Percentiles rank a stretch among this genome's conserved stretches.
Evolutionary conservation across 805 yeast species (phyloP).

Genomic region (Kuraishia hungarica): DNA sequence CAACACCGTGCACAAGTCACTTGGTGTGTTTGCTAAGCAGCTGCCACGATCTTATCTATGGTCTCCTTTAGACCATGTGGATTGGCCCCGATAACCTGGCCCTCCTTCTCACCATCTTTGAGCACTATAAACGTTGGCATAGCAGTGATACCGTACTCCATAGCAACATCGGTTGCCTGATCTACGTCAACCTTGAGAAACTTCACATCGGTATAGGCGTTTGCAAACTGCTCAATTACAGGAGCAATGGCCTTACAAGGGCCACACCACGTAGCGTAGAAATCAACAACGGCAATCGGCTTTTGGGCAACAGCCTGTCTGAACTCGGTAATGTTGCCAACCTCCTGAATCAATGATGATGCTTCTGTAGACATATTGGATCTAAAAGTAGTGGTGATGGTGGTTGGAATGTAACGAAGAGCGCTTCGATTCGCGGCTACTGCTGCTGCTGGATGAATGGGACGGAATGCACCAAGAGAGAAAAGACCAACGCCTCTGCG

Average conservation of each 20-base stretch:
- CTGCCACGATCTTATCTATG: constrained; percentile 9
- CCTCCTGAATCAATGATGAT: constrained; percentile 19
- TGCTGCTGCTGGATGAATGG: background rate
- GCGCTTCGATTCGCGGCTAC: background rate
- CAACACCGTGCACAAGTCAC: too few species aligned
- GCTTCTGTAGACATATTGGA: background rate
- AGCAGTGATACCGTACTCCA: constrained; percentile 53
- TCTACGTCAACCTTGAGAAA: constrained; percentile 72
- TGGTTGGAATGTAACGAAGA: background rate
- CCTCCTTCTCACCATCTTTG: constrained; percentile 50
- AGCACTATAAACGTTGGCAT: constrained; percentile 70
- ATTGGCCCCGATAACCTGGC: constrained; percentile 60
- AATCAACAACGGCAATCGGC: constrained; percentile 45
- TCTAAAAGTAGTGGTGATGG: background rate
- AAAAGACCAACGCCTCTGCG: background rate
- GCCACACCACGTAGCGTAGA: constrained; percentile 71
- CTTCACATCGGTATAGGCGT: constrained; percentile 31
- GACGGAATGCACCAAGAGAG: background rate
- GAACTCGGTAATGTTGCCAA: constrained; percentile 26
- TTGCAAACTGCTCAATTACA: constrained; percentile 32
- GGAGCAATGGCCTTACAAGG: constrained; percentile 75
- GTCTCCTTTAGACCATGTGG: constrained; percentile 26
- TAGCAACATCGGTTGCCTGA: constrained; percentile 48
- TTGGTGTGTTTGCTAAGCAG: background rate
- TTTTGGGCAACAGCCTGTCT: constrained; percentile 26